These are phyloP conservation scores for Mycosphaerella arachidis DNA, from an alignment of 2,329 filamentous ascomycete species.

Conservation along the genomic window DNA sequence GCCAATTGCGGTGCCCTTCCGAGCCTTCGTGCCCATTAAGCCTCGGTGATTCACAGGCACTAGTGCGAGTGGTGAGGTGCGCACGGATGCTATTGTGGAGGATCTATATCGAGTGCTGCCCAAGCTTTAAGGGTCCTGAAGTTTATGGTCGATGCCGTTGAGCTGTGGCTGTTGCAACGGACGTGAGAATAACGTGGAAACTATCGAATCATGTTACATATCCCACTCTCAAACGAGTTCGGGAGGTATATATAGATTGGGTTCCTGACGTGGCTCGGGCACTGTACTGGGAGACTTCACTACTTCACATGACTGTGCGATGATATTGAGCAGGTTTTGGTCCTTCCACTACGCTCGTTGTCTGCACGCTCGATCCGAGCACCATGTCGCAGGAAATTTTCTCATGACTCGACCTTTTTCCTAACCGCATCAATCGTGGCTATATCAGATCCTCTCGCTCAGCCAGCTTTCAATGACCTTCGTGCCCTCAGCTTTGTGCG, in stretches of 20 bases:
- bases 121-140: neutral
- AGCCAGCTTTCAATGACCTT: constrained; percentile 38
- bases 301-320: neutral
- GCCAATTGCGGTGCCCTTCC: neutral
- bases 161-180: too few relatives aligned
- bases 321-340: neutral
- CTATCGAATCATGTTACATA: neutral
- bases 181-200: neutral
- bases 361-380: too few relatives aligned
- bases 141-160: neutral
- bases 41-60: neutral
- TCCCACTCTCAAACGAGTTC: neutral
- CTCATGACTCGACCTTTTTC: too few relatives aligned
- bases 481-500: constrained; percentile 34
- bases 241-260: neutral
- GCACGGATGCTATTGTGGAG: neutral
- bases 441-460: constrained; percentile 32
- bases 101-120: neutral
- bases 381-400: too few relatives aligned
- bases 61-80: neutral
- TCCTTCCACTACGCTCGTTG: neutral
- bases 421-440: neutral
- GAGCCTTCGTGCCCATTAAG: neutral
- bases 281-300: neutral
- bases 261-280: neutral